Conservation (phyloP, 306 rosid species). For the Acacia crassicarpa region DNA sequence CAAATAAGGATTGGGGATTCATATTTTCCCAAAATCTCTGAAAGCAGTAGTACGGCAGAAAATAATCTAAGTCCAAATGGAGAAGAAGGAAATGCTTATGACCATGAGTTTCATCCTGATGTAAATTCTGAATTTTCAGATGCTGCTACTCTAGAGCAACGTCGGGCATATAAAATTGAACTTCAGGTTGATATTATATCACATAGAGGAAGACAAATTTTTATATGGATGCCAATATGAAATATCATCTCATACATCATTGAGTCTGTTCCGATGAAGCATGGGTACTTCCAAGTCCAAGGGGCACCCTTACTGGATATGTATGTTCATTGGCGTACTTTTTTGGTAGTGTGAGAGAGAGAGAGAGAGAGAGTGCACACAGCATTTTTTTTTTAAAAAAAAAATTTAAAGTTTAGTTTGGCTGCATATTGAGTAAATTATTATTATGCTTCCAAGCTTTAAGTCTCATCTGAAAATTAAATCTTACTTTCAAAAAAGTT, state of each 20-base stretch:
- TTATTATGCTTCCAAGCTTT: neutral
- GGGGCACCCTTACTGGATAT: neutral
- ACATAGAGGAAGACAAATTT: slow-evolving; percentile 10
- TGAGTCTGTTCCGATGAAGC: neutral
- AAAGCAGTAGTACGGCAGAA: slow-evolving; percentile 57
- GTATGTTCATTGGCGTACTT: neutral
- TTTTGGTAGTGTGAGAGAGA: neutral
- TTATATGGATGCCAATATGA: slow-evolving; percentile 19
- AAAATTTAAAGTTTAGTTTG: neutral
- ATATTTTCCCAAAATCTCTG: slow-evolving; percentile 57
- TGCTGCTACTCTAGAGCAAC: slow-evolving; percentile 91
- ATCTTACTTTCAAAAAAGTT: neutral
- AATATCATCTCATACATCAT: slow-evolving; percentile 22
- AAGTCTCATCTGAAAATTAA: neutral
- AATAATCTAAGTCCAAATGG: slow-evolving; percentile 51
- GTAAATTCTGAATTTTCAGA: slow-evolving; percentile 73
- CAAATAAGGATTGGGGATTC: slow-evolving; percentile 73
- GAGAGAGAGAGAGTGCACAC: neutral
- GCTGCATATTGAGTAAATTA: neutral
- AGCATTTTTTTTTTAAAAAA: neutral
- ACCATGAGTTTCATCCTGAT: slow-evolving; percentile 78
- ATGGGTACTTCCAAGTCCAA: neutral
- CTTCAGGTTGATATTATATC: slow-evolving; percentile 72
- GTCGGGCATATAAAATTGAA: slow-evolving; percentile 90
- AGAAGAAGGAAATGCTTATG: slow-evolving; percentile 81